Evolutionary conservation across 257 asterid species (phyloP), one percentile per base, ranked within the genome.

Genomic region (Solanum piurae): DNA sequence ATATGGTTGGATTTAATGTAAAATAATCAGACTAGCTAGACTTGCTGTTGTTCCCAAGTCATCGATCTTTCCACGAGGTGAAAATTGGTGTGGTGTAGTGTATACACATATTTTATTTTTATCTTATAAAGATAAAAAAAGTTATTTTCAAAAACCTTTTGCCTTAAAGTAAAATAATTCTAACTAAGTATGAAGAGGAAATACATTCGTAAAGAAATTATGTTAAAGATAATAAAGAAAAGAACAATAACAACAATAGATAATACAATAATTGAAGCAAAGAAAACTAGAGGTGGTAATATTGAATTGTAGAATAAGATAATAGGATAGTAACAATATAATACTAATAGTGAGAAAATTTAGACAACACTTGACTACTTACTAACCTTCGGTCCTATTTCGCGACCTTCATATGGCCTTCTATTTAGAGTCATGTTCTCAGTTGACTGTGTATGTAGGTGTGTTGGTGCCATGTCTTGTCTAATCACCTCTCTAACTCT

Each of bases 391-490:
- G 2, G 1, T 60, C 12, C 29, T 10, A 60, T 21, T 60, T 3
- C 12, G 0, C 5, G 2, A n/a, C 29, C 29, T 60, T 60, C 1
- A 60, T 21, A 60, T 0, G 2, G 0, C 2, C 7, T 60, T 0
- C 3, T 23, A 9, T 60, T 21, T 60, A 60, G 5, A 9, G 29
- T 60, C 69, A 9, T 23, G 12, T 23, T 23, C 29, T 52, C n/a
- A 52, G 10, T 52, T 52, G 62, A 42, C 6, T 44, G 52, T 52
- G 62, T 0, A 52, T 2, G 4, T 18, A 52, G 4, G n/a, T 18
- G n/a, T 52, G 62, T 18, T 3, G 1, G 4, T 52, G n/a, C 0
- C 62, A 52, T 52, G 62, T 52, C n/a, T 52, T 6, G 62, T 52
- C 62, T 52, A 18, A 52, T 52, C n/a, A 52, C n/a, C 62, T 52